Base-by-base conservation (phyloP, 129 eudicot species). In the Apium graveolens region DNA sequence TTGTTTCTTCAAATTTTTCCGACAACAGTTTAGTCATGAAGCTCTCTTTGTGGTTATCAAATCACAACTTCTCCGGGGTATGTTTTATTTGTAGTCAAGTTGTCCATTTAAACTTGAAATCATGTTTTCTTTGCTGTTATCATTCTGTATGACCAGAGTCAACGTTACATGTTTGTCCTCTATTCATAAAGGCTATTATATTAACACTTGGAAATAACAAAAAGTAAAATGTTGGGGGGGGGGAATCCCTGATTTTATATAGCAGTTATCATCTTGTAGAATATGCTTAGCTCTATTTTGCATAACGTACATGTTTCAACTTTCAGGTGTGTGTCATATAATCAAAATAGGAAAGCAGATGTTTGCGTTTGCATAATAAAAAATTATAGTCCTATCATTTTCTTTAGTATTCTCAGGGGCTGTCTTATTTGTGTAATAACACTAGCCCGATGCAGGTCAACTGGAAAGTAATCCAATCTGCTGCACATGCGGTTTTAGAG, bases 31-130 rank as follows among this genome's bases (percentile, higher is more conserved):
- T 84, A 11, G 95, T 96, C 79, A 76, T 86, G 89, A 89, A 88
- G 78, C 91, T 96, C 81, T 88, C 89, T 78, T 17, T 80, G 82
- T 96, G 97, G 97, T 84, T 96, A 49, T 85, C 79, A 88, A 88
- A 90, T 81, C 82, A 90, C 71, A 87, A 90, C 74, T 81, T 49
- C 83, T 78, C 84, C 55, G 92, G 74, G 91, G 99, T 96, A 80
- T 12, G 88, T 53, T 69, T 78, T 62, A 39, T 74, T 34, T 34
- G 42, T 49, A 69, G 31, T 48, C 49, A 29, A 3, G 21, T 38
- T 38, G 73, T 72, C 65, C 75, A 27, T 69, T 73, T 38, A 70
- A 70, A 44, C 75, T 35, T 21, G 49, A 55, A 7, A 73, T 53
- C 71, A 55, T 66, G 62, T 55, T 39, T n/a, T 21, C 6, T 78